These are phyloP conservation scores for Malus hybrid DNA, from an alignment of 331 rosid species.

Conservation along the genomic window DNA sequence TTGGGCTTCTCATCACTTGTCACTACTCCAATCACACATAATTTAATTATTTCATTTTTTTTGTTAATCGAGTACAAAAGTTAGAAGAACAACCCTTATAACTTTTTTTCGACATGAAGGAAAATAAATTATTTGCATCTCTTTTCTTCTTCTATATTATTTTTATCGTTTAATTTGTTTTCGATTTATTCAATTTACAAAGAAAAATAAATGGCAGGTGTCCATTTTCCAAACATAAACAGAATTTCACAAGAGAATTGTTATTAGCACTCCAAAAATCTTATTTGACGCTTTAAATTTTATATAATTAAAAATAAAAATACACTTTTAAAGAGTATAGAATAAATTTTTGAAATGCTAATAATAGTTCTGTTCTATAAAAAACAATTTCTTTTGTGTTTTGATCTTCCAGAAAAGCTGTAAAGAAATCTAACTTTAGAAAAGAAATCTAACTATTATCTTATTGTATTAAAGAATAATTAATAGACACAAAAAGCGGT, in stretches of 20 bases:
- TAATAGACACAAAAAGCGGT: background rate
- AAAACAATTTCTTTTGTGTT: background rate
- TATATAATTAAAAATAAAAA: too few species aligned
- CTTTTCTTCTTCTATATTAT: background rate
- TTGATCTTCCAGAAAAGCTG: background rate
- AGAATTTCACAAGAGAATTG: too few species aligned
- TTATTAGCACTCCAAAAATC: too few species aligned
- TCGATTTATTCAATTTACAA: background rate
- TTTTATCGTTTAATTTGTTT: background rate
- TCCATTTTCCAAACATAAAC: too few species aligned
- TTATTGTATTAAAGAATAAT: too few species aligned
- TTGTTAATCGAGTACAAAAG: background rate
- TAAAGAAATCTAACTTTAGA: background rate
- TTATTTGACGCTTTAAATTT: too few species aligned
- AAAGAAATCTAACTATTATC: background rate
- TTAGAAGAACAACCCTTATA: too few species aligned
- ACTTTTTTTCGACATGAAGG: background rate
- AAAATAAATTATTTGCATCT: background rate
- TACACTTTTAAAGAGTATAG: too few species aligned
- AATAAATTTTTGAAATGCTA: too few species aligned
- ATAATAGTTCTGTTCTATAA: too few species aligned
- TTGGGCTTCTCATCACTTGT: conserved; percentile 18
- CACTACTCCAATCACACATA: background rate
- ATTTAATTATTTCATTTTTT: background rate
- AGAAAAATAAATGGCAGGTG: background rate